A percentile compares a stretch with the other conserved stretches of the same genome.
These are phyloP conservation scores for Populus hybrid DNA, from an alignment of 441 rosid species.

Conservation along the genomic window DNA sequence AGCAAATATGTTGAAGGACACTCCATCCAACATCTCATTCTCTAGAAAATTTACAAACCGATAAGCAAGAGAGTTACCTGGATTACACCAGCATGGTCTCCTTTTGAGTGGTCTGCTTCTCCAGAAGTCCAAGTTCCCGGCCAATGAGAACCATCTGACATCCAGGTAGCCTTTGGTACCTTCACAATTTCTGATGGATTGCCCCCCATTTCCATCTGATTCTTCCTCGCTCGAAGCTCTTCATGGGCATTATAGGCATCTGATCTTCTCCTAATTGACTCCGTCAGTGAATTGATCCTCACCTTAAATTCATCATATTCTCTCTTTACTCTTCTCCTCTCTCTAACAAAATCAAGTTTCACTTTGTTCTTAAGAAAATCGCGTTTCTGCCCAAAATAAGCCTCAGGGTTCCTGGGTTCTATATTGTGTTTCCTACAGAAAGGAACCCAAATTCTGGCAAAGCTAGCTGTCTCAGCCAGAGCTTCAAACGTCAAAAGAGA, in stretches of 20 bases:
- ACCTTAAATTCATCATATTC: constrained; percentile 95
- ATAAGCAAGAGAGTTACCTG: constrained; percentile 43
- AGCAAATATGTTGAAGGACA: constrained; percentile 7
- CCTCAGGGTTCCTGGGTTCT: constrained; percentile 89
- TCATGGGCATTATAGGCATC: constrained; percentile 80
- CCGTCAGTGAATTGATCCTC: constrained; percentile 68
- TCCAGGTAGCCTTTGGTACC: constrained; percentile 81
- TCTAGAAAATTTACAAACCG: background rate
- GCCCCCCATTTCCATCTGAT: constrained; percentile 55
- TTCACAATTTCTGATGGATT: constrained; percentile 38
- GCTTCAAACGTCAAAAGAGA: constrained; percentile 86
- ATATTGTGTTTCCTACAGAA: constrained; percentile 83
- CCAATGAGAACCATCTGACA: constrained; percentile 95
- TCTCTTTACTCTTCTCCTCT: constrained; percentile 82
- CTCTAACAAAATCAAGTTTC: constrained; percentile 77
- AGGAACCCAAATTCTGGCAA: constrained; percentile 85
- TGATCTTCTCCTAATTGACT: constrained; percentile 74
- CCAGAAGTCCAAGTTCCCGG: constrained; percentile 84
- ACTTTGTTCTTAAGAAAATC: constrained; percentile 75
- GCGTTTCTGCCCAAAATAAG: constrained; percentile 74
- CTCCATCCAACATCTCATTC: background rate
- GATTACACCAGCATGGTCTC: constrained; percentile 85
- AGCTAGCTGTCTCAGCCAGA: constrained; percentile 81
- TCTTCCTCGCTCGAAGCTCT: constrained; percentile 73
- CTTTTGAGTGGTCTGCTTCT: constrained; percentile 60